phyloP scores from a whole-genome alignment of 257 asterid genomes.

The Petrea volubilis region DNA sequence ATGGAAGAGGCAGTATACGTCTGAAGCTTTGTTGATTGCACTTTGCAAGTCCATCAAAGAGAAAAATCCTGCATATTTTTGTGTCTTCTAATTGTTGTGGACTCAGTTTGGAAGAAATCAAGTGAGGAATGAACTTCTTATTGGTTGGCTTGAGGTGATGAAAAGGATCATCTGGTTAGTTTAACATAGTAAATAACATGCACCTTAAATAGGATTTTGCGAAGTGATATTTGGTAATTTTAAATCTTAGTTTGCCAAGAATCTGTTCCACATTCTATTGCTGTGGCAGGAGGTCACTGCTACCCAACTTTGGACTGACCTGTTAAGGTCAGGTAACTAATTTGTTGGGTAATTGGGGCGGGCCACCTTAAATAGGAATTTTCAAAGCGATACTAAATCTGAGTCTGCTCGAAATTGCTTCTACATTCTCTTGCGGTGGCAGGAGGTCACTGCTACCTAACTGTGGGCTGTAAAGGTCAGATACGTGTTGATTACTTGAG shows the following conservation, averaged over 20 bases:
- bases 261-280: neutral
- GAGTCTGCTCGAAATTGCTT: too few relatives aligned
- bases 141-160: neutral
- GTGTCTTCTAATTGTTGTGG: neutral
- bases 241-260: slow-evolving; percentile 1
- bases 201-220: neutral
- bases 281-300: neutral
- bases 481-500: too few relatives aligned
- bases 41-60: neutral
- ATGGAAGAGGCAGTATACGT: slow-evolving; percentile 1
- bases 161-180: neutral
- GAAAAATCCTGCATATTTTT: neutral
- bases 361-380: too few relatives aligned
- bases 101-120: slow-evolving; percentile 11
- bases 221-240: neutral
- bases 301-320: neutral
- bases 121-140: neutral
- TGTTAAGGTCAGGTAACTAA: neutral
- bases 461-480: too few relatives aligned
- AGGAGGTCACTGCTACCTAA: too few relatives aligned
- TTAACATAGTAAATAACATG: neutral
- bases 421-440: too few relatives aligned
- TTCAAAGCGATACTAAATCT: too few relatives aligned
- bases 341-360: slow-evolving; percentile 15
- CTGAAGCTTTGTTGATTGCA: neutral